Evolutionary conservation across 345 rosid species (phyloP).

Genomic region (Cardiospermum halicacabum): DNA sequence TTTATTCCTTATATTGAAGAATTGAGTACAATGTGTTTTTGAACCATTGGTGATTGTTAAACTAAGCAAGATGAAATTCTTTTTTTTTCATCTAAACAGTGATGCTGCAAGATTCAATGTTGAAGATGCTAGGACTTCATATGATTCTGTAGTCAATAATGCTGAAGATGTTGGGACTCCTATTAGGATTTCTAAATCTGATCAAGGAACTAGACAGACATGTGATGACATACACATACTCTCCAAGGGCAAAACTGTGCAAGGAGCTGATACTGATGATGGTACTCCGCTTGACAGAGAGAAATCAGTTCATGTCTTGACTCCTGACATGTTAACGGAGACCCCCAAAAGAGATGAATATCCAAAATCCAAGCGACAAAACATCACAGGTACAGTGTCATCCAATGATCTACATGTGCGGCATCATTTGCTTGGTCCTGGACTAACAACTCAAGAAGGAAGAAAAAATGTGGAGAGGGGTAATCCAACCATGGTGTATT

Average conservation of each 20-base stretch:
- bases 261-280: not conserved
- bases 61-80: constrained; percentile 25
- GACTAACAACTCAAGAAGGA: constrained; percentile 8
- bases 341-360: not conserved
- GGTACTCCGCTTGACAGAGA: not conserved
- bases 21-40: constrained; percentile 30
- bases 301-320: too few relatives aligned
- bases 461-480: not conserved
- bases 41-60: constrained; percentile 32
- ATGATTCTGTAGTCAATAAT: constrained; percentile 11
- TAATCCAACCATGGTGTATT: constrained; percentile 19
- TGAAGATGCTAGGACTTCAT: constrained; percentile 1
- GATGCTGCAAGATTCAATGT: constrained; percentile 15
- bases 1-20: constrained; percentile 22
- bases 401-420: not conserved
- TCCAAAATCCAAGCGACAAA: constrained; percentile 4
- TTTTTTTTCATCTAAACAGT: constrained; percentile 30
- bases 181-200: not conserved
- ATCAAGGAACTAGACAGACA: not conserved
- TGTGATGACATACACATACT: not conserved
- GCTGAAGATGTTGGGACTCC: constrained; percentile 15
- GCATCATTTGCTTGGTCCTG: not conserved
- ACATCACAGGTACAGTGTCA: constrained; percentile 3
- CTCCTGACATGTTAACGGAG: too few relatives aligned
- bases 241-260: constrained; percentile 10